Evolutionary conservation across 2,329 filamentous ascomycete species (phyloP).

Genomic region (Exophiala alcalophila): DNA sequence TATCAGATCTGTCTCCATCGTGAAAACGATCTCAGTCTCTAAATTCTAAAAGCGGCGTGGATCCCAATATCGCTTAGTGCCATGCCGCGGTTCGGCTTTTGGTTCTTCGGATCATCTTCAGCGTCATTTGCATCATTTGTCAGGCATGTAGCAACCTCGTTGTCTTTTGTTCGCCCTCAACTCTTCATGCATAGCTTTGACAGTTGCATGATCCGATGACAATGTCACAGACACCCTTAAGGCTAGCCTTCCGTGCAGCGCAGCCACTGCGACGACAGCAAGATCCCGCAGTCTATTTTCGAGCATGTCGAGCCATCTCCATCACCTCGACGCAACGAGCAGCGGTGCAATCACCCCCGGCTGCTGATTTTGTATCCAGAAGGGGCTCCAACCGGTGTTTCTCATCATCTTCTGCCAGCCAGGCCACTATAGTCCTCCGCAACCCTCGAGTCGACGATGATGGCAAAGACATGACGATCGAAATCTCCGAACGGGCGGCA

Average conservation of each 20-base stretch:
- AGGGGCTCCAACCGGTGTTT: slow-evolving; percentile 30
- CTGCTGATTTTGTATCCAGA: not conserved
- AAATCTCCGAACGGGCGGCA: slow-evolving; percentile 79
- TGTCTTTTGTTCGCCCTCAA: too few species aligned
- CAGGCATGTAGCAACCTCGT: too few species aligned
- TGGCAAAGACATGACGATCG: slow-evolving; percentile 77
- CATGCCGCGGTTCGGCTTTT: too few species aligned
- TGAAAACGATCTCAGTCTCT: too few species aligned
- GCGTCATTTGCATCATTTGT: too few species aligned
- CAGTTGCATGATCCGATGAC: too few species aligned
- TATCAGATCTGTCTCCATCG: too few species aligned
- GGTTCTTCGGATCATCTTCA: too few species aligned
- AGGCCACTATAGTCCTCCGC: slow-evolving; percentile 44
- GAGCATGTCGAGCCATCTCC: slow-evolving; percentile 22
- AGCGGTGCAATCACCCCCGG: not conserved
- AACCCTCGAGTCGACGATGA: slow-evolving; percentile 80
- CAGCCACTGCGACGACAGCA: slow-evolving; percentile 19
- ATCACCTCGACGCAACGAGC: slow-evolving; percentile 1
- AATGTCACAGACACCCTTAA: slow-evolving; percentile 27
- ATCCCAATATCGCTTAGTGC: too few species aligned
- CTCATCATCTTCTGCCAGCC: slow-evolving; percentile 35
- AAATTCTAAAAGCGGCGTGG: too few species aligned
- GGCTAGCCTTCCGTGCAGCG: slow-evolving; percentile 33
- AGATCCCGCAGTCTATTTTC: slow-evolving; percentile 25
- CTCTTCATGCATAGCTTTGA: not conserved